Base-by-base conservation (phyloP, 257 asterid species). In the Scutellaria minor region DNA sequence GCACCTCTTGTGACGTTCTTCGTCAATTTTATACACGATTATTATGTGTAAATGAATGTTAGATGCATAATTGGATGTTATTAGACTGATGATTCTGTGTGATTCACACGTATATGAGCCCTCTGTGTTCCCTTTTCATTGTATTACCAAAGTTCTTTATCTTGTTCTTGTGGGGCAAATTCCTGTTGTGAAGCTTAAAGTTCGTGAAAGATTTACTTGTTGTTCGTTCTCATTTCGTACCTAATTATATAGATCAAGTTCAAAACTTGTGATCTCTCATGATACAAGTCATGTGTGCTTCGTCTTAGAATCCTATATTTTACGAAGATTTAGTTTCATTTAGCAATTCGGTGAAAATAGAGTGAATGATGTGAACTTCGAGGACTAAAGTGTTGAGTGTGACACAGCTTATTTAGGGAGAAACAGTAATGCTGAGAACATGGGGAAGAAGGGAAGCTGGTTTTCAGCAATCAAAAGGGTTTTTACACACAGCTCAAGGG, bases 371-470 rank as follows among this genome's bases (percentile, higher is more conserved):
- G 59, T 62, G 68, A 71, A 64, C 52, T 74, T 54, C 68, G 14
- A 35, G 47, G 74, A 1, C 51, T 70, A 20, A 76, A 45, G 14
- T 47, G 58, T 68, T 58, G 22, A n/a, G 12, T 53, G 18, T 66
- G 5, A 10, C 75, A 66, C 71, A 41, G 66, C 39, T 64, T 75
- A 58, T 82, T 22, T 70, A 77, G 88, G 93, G 80, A 70, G 88
- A 70, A 73, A 84, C 10, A 85, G 92, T 90, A 86, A 88, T 94
- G 98, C 95, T 86, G 71, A 80, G 76, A 84, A 61, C 44, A 95
- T 95, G 99, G 99, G 98, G 80, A 90, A 90, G 92, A 92, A 85
- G 89, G 95, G 98, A 76, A 87, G 92, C 87, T 95, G 97, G 98
- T 80, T 87, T 87, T 90, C 97, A 79, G 96, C 96, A 74, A 92